phyloP scores from a whole-genome alignment of 2,329 filamentous ascomycete species.

The Penicillium sp. region DNA sequence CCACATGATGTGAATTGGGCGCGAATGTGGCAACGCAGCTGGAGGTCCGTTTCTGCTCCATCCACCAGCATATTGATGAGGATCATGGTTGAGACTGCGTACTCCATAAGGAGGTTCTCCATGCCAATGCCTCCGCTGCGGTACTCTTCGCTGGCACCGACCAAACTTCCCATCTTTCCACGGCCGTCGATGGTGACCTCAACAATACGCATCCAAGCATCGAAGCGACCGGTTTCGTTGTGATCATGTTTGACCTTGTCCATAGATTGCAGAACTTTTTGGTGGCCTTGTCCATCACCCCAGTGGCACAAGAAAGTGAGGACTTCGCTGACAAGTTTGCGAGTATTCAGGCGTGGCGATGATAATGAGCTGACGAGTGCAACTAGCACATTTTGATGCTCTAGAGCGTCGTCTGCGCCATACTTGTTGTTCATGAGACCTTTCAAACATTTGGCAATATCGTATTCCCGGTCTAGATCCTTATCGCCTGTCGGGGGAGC shows the following conservation, averaged over 20 bases:
- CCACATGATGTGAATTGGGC: slow-evolving; percentile 95
- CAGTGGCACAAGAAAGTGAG: slow-evolving; percentile 95
- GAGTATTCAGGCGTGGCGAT: slow-evolving; percentile 82
- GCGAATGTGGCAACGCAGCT: slow-evolving; percentile 87
- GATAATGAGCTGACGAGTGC: slow-evolving; percentile 83
- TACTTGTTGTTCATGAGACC: slow-evolving; percentile 99
- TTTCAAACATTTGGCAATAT: slow-evolving; percentile 96
- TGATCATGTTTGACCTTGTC: slow-evolving; percentile 85
- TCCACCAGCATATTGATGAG: slow-evolving; percentile 97
- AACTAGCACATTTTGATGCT: slow-evolving; percentile 85
- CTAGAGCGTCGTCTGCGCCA: slow-evolving; percentile 89
- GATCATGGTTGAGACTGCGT: slow-evolving; percentile 90
- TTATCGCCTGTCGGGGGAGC: slow-evolving; percentile 65
- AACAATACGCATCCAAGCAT: slow-evolving; percentile 97
- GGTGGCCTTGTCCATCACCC: slow-evolving; percentile 81
- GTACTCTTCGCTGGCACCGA: slow-evolving; percentile 93
- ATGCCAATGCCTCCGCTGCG: slow-evolving; percentile 95
- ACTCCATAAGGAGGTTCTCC: slow-evolving; percentile 99
- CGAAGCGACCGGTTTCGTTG: slow-evolving; percentile 91
- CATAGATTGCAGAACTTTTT: slow-evolving; percentile 90
- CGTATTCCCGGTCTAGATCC: slow-evolving; percentile 87
- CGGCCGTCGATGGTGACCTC: slow-evolving; percentile 95
- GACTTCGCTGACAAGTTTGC: slow-evolving; percentile 94
- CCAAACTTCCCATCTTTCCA: slow-evolving; percentile 97
- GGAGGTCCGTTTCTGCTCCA: slow-evolving; percentile 81